Base-by-base conservation (phyloP, 2,329 filamentous ascomycete species). In the Hymenoscyphus occultus region DNA sequence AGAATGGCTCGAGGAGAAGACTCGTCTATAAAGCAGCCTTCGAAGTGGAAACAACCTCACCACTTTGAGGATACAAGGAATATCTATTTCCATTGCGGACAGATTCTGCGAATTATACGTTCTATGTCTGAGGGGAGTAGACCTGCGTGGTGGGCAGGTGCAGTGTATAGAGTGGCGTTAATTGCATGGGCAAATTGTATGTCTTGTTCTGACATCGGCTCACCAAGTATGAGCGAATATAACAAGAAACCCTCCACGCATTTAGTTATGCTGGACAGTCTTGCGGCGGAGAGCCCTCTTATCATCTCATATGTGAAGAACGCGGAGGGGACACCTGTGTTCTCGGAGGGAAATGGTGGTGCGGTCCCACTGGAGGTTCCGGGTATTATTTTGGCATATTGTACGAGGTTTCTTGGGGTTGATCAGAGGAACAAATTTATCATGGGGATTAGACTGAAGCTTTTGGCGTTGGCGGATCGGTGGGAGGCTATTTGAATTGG, bases 171-270 rank as follows among this genome's bases (percentile, higher is more conserved):
- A n/a, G 45, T 51, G 4, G 45, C 45, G 10, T 28, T 51, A n/a
- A 51, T 51, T 51, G 45, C 45, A 4, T 51, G 45, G 45, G 45
- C 45, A 19, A 51, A 51, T 51, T 22, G 45, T 51, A 51, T 51
- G 45, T 51, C 45, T 22, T 51, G 45, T 22, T 51, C 45, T n/a
- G 45, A 51, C 22, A 5, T 51, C 7, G 45, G 22, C 22, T 12
- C 45, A 12, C 45, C 19, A n/a, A 51, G 12, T 51, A 35, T 35
- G 35, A 35, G 35, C 35, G 45, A 51, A 22, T 51, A 51, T 28
- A 10, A n/a, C 7, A 51, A 51, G 45, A 51, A 51, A 28, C n/a
- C 45, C 0, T 19, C 19, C 3, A 19, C 19, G 45, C 45, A 28
- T n/a, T 9, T 51, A 10, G 45, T 51, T 10, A 19, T 51, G 19